These are phyloP conservation scores for Adansonia digitata DNA, from an alignment of 345 rosid species.

Conservation along the genomic window DNA sequence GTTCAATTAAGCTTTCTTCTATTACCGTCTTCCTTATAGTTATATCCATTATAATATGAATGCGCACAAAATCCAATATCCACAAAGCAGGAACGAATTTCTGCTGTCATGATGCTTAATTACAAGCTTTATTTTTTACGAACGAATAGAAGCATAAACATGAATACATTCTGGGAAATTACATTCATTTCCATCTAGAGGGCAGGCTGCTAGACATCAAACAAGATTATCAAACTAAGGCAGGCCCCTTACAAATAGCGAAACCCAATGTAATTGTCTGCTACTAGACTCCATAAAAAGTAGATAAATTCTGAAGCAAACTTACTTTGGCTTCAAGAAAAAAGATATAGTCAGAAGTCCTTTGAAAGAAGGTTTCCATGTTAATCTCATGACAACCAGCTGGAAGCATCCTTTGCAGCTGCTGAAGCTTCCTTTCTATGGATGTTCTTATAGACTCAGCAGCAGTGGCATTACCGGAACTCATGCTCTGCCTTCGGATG, in stretches of 20 bases:
- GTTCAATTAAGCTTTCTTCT: too few species aligned
- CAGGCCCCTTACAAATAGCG: too few species aligned
- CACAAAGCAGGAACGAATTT: too few species aligned
- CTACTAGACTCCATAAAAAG: slow-evolving; percentile 15
- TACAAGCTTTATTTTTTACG: neutral
- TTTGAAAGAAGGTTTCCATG: slow-evolving; percentile 19
- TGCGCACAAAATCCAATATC: too few species aligned
- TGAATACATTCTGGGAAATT: neutral
- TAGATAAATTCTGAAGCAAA: slow-evolving; percentile 17
- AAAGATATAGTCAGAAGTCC: slow-evolving; percentile 11
- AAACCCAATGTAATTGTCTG: too few species aligned
- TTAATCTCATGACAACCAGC: neutral
- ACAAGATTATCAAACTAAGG: neutral
- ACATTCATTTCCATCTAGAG: neutral
- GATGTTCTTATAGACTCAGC: neutral
- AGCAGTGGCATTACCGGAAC: neutral
- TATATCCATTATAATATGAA: too few species aligned
- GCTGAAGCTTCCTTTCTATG: slow-evolving; percentile 12
- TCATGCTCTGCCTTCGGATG: slow-evolving; percentile 18
- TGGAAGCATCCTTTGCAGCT: slow-evolving; percentile 16
- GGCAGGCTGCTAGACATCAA: neutral
- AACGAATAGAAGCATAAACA: neutral
- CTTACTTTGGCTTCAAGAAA: slow-evolving; percentile 17
- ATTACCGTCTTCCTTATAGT: too few species aligned
- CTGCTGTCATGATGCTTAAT: neutral